These are phyloP conservation scores for Lasiodiplodia hormozganensis DNA, from an alignment of 2,329 filamentous ascomycete genomes.

Conservation along the genomic window DNA sequence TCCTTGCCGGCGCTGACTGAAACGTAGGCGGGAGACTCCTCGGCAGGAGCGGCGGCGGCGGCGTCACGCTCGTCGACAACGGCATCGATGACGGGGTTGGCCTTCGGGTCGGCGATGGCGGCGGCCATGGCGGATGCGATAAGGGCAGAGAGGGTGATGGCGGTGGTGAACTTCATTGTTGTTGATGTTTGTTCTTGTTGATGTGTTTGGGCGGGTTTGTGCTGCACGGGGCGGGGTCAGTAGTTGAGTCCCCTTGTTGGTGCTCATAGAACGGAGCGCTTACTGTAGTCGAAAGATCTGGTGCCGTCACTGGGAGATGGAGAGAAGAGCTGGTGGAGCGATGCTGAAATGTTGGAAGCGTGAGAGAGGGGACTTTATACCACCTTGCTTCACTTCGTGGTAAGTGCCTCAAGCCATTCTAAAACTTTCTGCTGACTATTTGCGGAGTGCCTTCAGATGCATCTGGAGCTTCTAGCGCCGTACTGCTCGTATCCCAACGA, in stretches of 20 bases:
- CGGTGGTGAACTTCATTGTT: constrained; percentile 11
- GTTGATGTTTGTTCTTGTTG: too few relatives aligned
- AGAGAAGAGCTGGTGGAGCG: neutral
- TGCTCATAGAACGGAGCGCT: neutral
- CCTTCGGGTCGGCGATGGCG: neutral
- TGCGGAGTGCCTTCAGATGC: too few relatives aligned
- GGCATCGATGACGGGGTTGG: constrained; percentile 5
- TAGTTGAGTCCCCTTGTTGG: neutral
- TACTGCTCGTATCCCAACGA: too few relatives aligned
- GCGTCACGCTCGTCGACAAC: neutral
- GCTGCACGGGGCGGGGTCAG: too few relatives aligned
- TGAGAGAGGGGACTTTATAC: too few relatives aligned
- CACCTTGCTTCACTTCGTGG: too few relatives aligned
- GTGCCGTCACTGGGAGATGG: neutral
- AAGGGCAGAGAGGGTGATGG: constrained; percentile 1
- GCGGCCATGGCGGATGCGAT: neutral
- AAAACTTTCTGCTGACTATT: too few relatives aligned
- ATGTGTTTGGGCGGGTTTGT: too few relatives aligned
- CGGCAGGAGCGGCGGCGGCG: neutral
- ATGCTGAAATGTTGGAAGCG: too few relatives aligned
- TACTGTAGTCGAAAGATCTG: neutral
- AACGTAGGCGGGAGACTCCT: neutral
- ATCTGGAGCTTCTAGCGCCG: too few relatives aligned
- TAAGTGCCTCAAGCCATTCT: too few relatives aligned
- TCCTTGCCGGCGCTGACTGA: neutral